phyloP scores from a whole-genome alignment of 768 basidiomycete species.

The Rickenella mellea region DNA sequence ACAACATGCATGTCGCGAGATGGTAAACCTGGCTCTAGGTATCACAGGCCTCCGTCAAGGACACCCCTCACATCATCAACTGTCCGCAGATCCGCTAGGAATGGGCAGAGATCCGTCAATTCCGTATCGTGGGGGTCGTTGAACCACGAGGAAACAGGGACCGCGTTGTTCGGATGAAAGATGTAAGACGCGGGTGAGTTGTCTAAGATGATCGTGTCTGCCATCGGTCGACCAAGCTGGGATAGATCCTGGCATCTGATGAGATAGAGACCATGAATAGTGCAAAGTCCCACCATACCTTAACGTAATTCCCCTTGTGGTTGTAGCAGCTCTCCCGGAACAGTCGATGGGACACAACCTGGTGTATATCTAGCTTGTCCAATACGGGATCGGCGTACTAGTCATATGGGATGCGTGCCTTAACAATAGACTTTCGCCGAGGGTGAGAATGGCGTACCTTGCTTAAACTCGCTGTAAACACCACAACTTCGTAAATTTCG shows the following conservation, averaged over 20 bases:
- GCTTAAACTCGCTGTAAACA: constrained; percentile 96
- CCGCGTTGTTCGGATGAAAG: constrained; percentile 98
- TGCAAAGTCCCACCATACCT: constrained; percentile 41
- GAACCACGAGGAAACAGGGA: constrained; percentile 99
- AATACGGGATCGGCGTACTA: constrained; percentile 98
- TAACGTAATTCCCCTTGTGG: constrained; percentile 98
- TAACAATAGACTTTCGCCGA: constrained; percentile 6
- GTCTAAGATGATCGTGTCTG: constrained; percentile 94
- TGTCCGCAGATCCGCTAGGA: constrained; percentile 76
- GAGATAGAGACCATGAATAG: neutral
- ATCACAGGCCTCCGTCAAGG: constrained; percentile 75
- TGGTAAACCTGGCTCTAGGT: no score
- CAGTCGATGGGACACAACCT: constrained; percentile 85
- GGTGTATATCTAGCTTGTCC: constrained; percentile 90
- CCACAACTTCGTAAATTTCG: constrained; percentile 94
- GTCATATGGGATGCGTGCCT: no score
- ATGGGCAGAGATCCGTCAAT: constrained; percentile 89
- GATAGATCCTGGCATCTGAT: constrained; percentile 69
- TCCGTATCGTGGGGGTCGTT: constrained; percentile 98
- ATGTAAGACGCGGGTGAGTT: constrained; percentile 99
- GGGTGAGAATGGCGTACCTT: constrained; percentile 49
- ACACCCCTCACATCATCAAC: constrained; percentile 91
- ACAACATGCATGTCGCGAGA: no score
- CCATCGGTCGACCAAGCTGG: constrained; percentile 89
- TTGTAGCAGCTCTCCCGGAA: constrained; percentile 99